Percentiles rank a stretch among this genome's conserved stretches.
phyloP scores from a whole-genome alignment of 495 filamentous ascomycete genomes.

The Xylaria sp. region DNA sequence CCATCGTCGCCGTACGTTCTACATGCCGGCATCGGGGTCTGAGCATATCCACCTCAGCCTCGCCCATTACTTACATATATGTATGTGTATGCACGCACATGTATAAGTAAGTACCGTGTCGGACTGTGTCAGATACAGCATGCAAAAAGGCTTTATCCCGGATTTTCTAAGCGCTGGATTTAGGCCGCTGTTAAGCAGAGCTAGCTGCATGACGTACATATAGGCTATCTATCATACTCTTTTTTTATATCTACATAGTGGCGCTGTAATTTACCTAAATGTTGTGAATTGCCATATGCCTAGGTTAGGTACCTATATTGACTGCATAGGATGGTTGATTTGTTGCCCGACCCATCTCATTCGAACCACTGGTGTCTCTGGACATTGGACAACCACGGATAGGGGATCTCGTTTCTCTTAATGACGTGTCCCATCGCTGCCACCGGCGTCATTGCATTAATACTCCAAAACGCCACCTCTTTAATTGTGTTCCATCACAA shows the following conservation, averaged over 20 bases:
- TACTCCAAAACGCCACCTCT: background rate
- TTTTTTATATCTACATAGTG: too few relatives aligned
- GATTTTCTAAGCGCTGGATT: too few relatives aligned
- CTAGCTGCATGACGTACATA: too few relatives aligned
- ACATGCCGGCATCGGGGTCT: conserved; percentile 23
- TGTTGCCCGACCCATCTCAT: background rate
- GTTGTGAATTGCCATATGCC: too few relatives aligned
- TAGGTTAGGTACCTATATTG: too few relatives aligned
- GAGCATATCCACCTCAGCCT: conserved; percentile 17
- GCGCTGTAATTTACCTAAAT: background rate
- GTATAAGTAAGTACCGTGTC: background rate
- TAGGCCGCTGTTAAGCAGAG: background rate
- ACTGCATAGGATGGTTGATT: too few relatives aligned
- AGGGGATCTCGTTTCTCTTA: background rate
- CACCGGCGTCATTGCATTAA: background rate
- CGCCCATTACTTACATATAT: background rate
- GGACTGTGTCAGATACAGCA: background rate
- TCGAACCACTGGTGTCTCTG: background rate
- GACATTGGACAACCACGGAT: background rate
- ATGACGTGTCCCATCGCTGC: background rate
- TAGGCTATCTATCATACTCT: too few relatives aligned
- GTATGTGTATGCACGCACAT: background rate
- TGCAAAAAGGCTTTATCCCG: background rate
- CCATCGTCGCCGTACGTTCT: conserved; percentile 4
- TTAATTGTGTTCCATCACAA: background rate